These are phyloP conservation scores for Alternaria novae-zelandiae DNA, from an alignment of 2,329 filamentous ascomycete genomes.

Conservation along the genomic window DNA sequence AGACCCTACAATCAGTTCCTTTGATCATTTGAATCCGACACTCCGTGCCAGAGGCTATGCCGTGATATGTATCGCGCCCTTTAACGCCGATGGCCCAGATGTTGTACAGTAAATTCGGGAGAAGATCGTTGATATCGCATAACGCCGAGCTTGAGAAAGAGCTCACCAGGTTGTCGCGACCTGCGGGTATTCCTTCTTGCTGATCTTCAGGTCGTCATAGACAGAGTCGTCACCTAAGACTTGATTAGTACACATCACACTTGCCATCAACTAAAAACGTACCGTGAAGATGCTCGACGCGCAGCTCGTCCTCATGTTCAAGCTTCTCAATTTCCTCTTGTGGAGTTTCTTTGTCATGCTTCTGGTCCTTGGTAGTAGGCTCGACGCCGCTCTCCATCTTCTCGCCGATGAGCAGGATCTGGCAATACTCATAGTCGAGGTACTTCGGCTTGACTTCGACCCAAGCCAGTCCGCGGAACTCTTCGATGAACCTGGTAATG, in stretches of 20 bases:
- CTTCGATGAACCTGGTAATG: conserved; percentile 65
- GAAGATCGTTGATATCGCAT: not conserved
- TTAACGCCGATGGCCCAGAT: not conserved
- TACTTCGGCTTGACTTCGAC: conserved; percentile 74
- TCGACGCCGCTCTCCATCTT: conserved; percentile 64
- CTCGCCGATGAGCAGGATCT: conserved; percentile 81
- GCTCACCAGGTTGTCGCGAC: conserved; percentile 45
- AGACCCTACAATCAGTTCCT: not conserved
- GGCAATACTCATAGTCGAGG: conserved; percentile 75
- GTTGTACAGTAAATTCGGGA: not conserved
- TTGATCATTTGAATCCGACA: not conserved
- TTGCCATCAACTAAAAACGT: conserved; percentile 16
- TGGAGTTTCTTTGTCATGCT: conserved; percentile 65
- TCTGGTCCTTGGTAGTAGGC: conserved; percentile 63
- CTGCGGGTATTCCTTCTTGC: conserved; percentile 65
- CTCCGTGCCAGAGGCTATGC: not conserved
- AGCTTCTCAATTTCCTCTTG: conserved; percentile 76
- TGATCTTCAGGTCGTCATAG: conserved; percentile 65
- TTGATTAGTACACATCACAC: conserved; percentile 4
- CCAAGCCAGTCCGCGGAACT: conserved; percentile 78
- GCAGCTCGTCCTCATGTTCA: conserved; percentile 74
- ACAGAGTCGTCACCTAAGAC: conserved; percentile 63
- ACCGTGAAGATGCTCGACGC: conserved; percentile 67
- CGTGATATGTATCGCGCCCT: not conserved
- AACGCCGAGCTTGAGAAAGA: not conserved